Percentiles rank a stretch among this genome's conserved stretches.
These are phyloP conservation scores for Acacia crassicarpa DNA, from an alignment of 306 rosid genomes.

Conservation along the genomic window DNA sequence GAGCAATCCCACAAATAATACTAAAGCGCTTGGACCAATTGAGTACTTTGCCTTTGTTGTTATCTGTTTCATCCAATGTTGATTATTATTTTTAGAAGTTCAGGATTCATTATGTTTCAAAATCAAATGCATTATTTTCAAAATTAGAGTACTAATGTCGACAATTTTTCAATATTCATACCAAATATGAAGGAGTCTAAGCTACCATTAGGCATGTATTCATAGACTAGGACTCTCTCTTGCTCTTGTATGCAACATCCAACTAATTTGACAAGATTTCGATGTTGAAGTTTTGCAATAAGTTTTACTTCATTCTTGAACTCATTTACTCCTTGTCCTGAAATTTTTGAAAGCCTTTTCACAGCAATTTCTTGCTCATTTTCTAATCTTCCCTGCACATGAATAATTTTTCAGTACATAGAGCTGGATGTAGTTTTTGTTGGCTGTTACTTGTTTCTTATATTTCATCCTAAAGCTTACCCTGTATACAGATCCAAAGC, in stretches of 20 bases:
- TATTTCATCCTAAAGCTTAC: neutral
- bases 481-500: conserved; percentile 45
- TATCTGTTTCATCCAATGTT: conserved; percentile 14
- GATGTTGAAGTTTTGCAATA: conserved; percentile 49
- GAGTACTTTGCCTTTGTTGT: neutral
- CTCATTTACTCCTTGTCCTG: conserved; percentile 45
- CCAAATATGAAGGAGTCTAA: conserved; percentile 48
- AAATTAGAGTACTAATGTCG: neutral
- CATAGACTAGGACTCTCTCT: conserved; percentile 44
- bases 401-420: neutral
- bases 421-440: neutral
- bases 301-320: conserved; percentile 45
- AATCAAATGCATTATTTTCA: neutral
- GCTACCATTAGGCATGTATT: conserved; percentile 52
- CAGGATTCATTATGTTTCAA: no score
- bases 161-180: neutral
- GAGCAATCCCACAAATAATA: conserved; percentile 42
- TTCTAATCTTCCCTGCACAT: conserved; percentile 17
- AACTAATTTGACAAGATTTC: conserved; percentile 44
- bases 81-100: neutral
- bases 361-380: conserved; percentile 43
- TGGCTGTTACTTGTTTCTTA: neutral
- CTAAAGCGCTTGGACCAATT: conserved; percentile 36
- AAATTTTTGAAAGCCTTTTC: conserved; percentile 44
- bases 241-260: conserved; percentile 46